Base-by-base conservation (phyloP, 495 filamentous ascomycete species). In the Amniculicola lignicola region DNA sequence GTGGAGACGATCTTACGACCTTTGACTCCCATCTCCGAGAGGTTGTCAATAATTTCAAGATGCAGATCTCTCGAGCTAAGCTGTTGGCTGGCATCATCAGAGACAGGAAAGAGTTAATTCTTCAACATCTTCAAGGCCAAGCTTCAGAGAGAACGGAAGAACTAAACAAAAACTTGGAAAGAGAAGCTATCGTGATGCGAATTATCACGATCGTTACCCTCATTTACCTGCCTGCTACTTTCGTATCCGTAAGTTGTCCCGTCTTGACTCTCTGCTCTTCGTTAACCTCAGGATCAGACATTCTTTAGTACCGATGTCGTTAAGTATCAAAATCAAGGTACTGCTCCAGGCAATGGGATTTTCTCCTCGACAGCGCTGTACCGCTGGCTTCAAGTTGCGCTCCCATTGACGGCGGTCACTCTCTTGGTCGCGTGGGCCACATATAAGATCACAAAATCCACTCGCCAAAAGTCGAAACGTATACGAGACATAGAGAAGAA, bases 301-400 rank as follows among this genome's bases (percentile, higher is more conserved):
- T 72, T 77, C 51, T 76, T 77, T 51, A 72, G 72, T 51, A 77
- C 74, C 10, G 73, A 75, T 37, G 64, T 77, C 31, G 57, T 77
- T 12, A 74, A 70, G 45, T 77, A 70, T 42, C 71, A 75, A 46
- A 64, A 29, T 12, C 43, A 27, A 27, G 36, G 66, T 35, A 54
- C 19, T 25, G n/a, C n/a, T n/a, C n/a, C n/a, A n/a, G n/a, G n/a
- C n/a, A 52, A 54, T 10, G 72, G 67, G n/a, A 56, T 56, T n/a
- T 77, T 72, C 51, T 76, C 74, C 6, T 19, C 39, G 18, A 44
- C 42, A 24, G 74, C 74, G 27, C 62, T 77, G 67, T 10, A 42
- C 4, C 51, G 72, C 24, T 77, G 73, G 73, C 62, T 77, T 15
- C 50, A 75, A 59, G 69, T 77, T 10, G 68, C 74, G 1, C 50